Evolutionary conservation across 306 rosid species (phyloP), one percentile per base, ranked within the genome.

Genomic region (Lathyrus tuberosus): DNA sequence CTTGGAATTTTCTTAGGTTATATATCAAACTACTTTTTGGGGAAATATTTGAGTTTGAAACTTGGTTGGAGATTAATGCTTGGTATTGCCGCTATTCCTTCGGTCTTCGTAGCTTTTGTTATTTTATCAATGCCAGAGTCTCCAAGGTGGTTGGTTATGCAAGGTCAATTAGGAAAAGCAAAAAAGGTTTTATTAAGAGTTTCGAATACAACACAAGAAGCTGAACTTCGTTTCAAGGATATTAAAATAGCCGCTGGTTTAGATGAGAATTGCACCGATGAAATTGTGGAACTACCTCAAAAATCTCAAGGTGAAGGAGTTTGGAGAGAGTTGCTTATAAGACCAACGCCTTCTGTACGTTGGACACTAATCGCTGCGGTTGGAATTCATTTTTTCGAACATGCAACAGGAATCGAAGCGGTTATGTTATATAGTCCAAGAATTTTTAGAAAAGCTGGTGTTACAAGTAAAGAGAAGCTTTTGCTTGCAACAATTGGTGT

Each of bases 61-160:
- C 78, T 94, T 48, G 98, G 97, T 1, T 94, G 96, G 98, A 84
- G 98, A 47, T 0, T 90, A 46, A 94, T 94, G 98, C 85, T 94
- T 8, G 97, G 97, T 4, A 5, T 85, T 9, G 95, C 94, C 5
- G 91, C 87, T 1, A 12, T 85, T 49, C 99, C 99, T 57, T 87
- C 97, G 2, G 42, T 88, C 28, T 72, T 18, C 2, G 68, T 94
- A 40, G 76, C 81, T 16, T 33, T 88, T 0, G 87, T 81, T 1
- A 75, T 90, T 56, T 67, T 88, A 8, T 51, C 40, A 57, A 80
- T 94, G 97, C 96, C 97, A 4, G 98, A 94, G 37, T 94, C 99
- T 1, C 99, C 99, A 5, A 83, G 99, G 35, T 94, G 99, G 99
- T 52, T 94, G 2, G 84, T 83, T 6, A 62, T 91, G 84, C 92